phyloP scores from a whole-genome alignment of 2,329 filamentous ascomycete genomes.

The Coleophoma crateriformis region DNA sequence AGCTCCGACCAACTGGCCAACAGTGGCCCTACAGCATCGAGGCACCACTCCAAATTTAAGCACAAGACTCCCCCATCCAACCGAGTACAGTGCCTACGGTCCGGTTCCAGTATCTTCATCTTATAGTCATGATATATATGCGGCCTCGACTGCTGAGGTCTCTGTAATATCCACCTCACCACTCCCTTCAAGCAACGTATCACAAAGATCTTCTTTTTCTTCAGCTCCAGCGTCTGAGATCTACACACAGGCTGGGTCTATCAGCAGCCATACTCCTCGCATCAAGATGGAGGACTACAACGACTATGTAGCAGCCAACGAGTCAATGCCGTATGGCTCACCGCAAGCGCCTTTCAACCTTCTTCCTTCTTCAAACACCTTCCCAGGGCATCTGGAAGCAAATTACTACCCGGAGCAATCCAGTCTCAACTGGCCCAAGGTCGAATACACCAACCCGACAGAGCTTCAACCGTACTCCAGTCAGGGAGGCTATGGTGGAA shows the following conservation, averaged over 20 bases:
- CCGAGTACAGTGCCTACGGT: conserved; percentile 47
- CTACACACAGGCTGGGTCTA: conserved; percentile 22
- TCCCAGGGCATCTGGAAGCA: conserved; percentile 21
- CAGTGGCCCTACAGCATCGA: conserved; percentile 16
- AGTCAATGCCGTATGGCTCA: conserved; percentile 20
- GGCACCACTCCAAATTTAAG: conserved; percentile 19
- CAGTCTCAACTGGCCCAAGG: conserved; percentile 20
- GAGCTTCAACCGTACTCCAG: conserved; percentile 20
- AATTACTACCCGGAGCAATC: conserved; percentile 21
- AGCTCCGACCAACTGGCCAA: conserved; percentile 20
- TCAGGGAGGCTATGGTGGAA: conserved; percentile 14
- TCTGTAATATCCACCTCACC: conserved; percentile 22
- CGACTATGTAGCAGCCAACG: conserved; percentile 17
- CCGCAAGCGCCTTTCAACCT: conserved; percentile 16
- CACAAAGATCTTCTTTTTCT: conserved; percentile 27
- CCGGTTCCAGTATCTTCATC: conserved; percentile 36
- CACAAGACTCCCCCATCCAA: conserved; percentile 37
- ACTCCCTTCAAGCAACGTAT: conserved; percentile 21
- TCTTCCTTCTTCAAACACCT: conserved; percentile 16
- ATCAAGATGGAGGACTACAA: conserved; percentile 27
- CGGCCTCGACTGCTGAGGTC: conserved; percentile 30
- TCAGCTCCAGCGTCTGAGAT: conserved; percentile 25
- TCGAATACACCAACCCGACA: conserved; percentile 18
- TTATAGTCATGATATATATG: conserved; percentile 43
- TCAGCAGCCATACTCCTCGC: conserved; percentile 21